A percentile compares a stretch with the other conserved stretches of the same genome.
Evolutionary conservation across 352 stramenopile genomes (phyloP).

Genomic region (Pythium phragmitis): DNA sequence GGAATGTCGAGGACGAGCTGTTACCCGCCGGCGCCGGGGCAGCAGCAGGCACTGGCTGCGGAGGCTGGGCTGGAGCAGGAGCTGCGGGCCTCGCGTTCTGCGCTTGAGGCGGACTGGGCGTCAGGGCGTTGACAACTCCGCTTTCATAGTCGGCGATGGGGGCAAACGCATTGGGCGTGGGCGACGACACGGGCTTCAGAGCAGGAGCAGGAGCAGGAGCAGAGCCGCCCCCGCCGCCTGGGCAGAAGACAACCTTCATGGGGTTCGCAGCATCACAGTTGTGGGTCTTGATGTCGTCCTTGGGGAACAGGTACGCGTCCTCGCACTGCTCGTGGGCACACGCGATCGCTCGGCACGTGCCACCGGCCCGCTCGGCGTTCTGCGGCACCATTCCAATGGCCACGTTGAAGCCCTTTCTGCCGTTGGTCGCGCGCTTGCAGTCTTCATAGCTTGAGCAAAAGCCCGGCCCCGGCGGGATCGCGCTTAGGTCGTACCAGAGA

Average conservation of each 20-base stretch:
- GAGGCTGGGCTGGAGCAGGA: neutral
- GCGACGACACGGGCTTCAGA: slow-evolving; percentile 5
- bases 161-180: slow-evolving; percentile 9
- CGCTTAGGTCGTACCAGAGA: slow-evolving; percentile 62
- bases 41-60: neutral
- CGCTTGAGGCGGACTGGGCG: neutral
- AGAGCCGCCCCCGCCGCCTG: slow-evolving; percentile 9
- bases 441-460: slow-evolving; percentile 38
- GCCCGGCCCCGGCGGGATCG: slow-evolving; percentile 50
- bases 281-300: slow-evolving; percentile 68
- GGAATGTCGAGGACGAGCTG: slow-evolving; percentile 23
- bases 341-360: slow-evolving; percentile 32
- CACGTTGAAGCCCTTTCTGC: slow-evolving; percentile 52
- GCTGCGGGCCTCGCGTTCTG: too few species aligned
- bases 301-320: slow-evolving; percentile 64
- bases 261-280: slow-evolving; percentile 37
- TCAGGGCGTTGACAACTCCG: slow-evolving; percentile 9
- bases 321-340: slow-evolving; percentile 38
- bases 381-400: slow-evolving; percentile 44
- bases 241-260: slow-evolving; percentile 63
- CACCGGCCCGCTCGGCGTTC: slow-evolving; percentile 20
- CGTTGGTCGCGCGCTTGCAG: slow-evolving; percentile 43
- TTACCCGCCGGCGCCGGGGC: slow-evolving; percentile 4
- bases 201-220: neutral
- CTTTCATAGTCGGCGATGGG: slow-evolving; percentile 29